These are phyloP conservation scores for Xylariales sp. DNA, from an alignment of 2,329 filamentous ascomycete genomes.

Conservation along the genomic window DNA sequence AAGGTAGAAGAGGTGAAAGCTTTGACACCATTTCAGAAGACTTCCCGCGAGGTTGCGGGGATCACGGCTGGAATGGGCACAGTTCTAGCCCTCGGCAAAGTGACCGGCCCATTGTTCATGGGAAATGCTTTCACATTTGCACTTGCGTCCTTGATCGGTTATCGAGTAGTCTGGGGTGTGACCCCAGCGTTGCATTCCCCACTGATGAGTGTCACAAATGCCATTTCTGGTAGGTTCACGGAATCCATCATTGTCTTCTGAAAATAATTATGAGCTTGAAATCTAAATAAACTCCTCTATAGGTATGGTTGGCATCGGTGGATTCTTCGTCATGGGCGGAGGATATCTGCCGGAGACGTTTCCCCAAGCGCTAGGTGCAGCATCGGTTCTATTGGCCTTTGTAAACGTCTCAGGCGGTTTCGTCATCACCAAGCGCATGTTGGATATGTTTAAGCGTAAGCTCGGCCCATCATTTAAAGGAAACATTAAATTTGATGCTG, in stretches of 20 bases:
- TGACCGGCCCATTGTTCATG: conserved; percentile 83
- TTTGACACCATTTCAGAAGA: conserved; percentile 78
- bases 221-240: conserved; percentile 62
- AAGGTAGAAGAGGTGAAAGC: conserved; percentile 52
- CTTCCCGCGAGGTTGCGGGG: conserved; percentile 67
- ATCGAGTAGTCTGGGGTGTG: conserved; percentile 86
- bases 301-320: conserved; percentile 83
- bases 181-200: conserved; percentile 79
- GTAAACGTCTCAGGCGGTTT: conserved; percentile 88
- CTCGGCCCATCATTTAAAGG: conserved; percentile 9
- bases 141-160: conserved; percentile 79
- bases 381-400: conserved; percentile 79
- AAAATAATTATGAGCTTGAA: not conserved
- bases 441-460: conserved; percentile 81
- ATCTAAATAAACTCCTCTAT: not conserved
- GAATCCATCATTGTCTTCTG: not conserved
- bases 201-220: conserved; percentile 90
- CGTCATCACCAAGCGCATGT: conserved; percentile 87
- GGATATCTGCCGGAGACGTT: conserved; percentile 73
- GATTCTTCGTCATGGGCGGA: conserved; percentile 84
- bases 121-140: conserved; percentile 80
- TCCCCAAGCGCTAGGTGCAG: conserved; percentile 72
- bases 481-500: too few species aligned
- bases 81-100: conserved; percentile 71
- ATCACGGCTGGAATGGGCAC: conserved; percentile 76